Evolutionary conservation across 108 stramenopile genomes (phyloP).

Genomic region (Cyclostephanos tholiformis): DNA sequence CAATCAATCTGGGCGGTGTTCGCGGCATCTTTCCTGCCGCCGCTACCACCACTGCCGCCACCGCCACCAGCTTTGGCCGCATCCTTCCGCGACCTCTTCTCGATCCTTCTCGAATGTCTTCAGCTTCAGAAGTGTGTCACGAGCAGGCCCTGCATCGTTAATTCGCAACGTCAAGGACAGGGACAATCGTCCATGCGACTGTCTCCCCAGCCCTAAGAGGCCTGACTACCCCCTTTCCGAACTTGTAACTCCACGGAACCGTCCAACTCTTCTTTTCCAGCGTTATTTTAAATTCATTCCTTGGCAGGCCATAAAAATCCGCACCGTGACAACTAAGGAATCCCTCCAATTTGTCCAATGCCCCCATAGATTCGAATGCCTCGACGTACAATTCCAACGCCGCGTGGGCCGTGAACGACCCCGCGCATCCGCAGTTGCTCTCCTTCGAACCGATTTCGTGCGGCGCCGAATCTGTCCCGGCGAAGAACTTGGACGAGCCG

Average conservation of each 20-base stretch:
- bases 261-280: slow-evolving; percentile 82
- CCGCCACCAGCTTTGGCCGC: too few relatives aligned
- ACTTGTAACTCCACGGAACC: slow-evolving; percentile 81
- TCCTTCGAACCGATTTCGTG: slow-evolving; percentile 86
- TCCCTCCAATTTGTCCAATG: slow-evolving; percentile 88
- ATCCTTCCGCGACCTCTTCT: too few relatives aligned
- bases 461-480: slow-evolving; percentile 98
- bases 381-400: slow-evolving; percentile 96
- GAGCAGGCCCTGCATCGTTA: too few relatives aligned
- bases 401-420: slow-evolving; percentile 94
- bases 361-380: slow-evolving; percentile 89
- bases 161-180: not conserved
- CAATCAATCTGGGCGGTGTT: too few relatives aligned
- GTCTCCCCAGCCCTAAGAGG: slow-evolving; percentile 89
- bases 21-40: too few relatives aligned
- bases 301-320: slow-evolving; percentile 92
- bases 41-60: too few relatives aligned
- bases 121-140: too few relatives aligned
- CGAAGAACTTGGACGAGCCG: slow-evolving; percentile 93
- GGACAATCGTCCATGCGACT: slow-evolving; percentile 78
- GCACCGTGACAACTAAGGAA: slow-evolving; percentile 90
- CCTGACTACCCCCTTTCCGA: slow-evolving; percentile 70
- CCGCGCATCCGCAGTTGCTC: slow-evolving; percentile 94
- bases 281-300: slow-evolving; percentile 44
- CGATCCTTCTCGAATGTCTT: too few relatives aligned